Percentiles rank a stretch among this genome's conserved stretches.
Evolutionary conservation across 1,284 basidiomycete species (phyloP).

Genomic region (Tilletia caries): DNA sequence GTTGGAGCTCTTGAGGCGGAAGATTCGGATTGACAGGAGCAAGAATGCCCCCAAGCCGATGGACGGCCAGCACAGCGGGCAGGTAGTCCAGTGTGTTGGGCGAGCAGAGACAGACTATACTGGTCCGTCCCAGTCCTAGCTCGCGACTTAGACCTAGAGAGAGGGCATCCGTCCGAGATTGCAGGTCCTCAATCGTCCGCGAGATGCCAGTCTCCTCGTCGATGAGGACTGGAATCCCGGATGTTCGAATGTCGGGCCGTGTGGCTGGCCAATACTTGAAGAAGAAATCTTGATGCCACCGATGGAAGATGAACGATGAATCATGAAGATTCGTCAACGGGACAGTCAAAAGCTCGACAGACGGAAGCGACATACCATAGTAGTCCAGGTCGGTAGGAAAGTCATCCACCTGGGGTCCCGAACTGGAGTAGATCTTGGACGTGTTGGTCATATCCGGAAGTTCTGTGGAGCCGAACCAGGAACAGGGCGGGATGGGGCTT

Average conservation of each 20-base stretch:
- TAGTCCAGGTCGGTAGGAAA: not conserved
- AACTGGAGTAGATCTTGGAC: not conserved
- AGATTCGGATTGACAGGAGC: constrained; percentile 72
- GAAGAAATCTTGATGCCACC: constrained; percentile 16
- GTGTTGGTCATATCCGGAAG: no score
- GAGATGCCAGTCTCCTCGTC: constrained; percentile 36
- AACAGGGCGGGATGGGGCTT: no score
- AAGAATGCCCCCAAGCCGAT: constrained; percentile 68
- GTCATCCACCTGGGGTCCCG: not conserved
- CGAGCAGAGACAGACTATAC: constrained; percentile 29
- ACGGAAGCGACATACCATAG: not conserved
- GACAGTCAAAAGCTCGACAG: no score
- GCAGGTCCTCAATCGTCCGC: constrained; percentile 35
- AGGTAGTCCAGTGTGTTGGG: constrained; percentile 63
- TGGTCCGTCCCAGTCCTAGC: constrained; percentile 23
- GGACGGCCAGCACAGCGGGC: constrained; percentile 68
- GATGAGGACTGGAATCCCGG: constrained; percentile 31
- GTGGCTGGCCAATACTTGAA: constrained; percentile 35
- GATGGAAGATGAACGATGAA: not conserved
- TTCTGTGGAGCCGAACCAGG: no score
- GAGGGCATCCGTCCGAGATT: constrained; percentile 30
- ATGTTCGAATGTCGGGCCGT: constrained; percentile 35
- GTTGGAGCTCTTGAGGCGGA: constrained; percentile 62
- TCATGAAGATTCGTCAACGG: not conserved
- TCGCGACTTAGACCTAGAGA: constrained; percentile 19